A percentile compares a stretch with the other conserved stretches of the same genome.
Evolutionary conservation across 805 yeast genomes (phyloP).

Genomic region (Saccharomycopsis sp.): DNA sequence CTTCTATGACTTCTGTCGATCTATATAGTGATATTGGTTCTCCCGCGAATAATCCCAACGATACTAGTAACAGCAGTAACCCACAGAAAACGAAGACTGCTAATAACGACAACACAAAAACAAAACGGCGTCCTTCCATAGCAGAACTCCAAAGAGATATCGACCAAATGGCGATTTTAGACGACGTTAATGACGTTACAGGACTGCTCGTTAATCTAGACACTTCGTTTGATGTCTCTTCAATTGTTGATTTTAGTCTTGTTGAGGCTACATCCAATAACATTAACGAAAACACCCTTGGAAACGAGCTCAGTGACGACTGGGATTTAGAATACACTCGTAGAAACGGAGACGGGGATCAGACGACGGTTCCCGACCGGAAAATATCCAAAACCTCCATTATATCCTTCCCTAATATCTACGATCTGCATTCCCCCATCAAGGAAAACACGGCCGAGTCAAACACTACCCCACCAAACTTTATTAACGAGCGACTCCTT

Average conservation of each 20-base stretch:
- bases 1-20: neutral
- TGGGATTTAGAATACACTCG: neutral
- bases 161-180: neutral
- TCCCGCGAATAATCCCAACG: neutral
- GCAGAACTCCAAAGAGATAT: neutral
- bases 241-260: slow-evolving; percentile 7
- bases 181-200: neutral
- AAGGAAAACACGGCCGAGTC: too few species aligned
- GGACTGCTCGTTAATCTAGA: neutral
- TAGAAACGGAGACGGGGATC: neutral
- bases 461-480: too few species aligned
- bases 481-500: neutral
- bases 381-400: neutral
- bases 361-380: neutral
- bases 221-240: slow-evolving; percentile 13
- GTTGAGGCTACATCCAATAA: neutral
- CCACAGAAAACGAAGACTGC: neutral
- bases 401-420: neutral
- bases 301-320: neutral
- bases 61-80: neutral
- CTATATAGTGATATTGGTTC: neutral
- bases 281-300: neutral
- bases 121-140: neutral
- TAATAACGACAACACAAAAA: neutral
- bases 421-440: neutral